Base-by-base conservation (phyloP, 768 basidiomycete species). In the Leccinum uliginosum region DNA sequence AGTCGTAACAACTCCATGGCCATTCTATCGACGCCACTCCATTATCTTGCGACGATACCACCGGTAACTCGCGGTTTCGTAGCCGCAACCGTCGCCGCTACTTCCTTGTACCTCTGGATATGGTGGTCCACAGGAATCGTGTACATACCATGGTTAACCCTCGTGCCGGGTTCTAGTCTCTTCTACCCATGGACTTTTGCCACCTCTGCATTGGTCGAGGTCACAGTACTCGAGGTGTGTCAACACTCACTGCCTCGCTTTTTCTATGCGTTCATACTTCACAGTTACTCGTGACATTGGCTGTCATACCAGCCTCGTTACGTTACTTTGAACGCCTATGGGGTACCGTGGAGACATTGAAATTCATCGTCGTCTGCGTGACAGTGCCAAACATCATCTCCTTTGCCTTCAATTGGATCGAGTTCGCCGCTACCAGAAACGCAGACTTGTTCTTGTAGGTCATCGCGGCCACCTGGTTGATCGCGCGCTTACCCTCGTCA, bases 251-350 rank as follows among this genome's bases (percentile, higher is more conserved):
- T 32, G 12, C 15, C 8, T 24, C n/a, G 3, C 15, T 26, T 49
- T 56, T 50, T 47, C 27, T 57, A 30, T 49, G 29, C 43, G n/a
- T 58, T 62, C 23, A 62, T 38, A 1, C 30, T 47, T 59, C 21
- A 9, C 56, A 98, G 96, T 82, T 98, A 60, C 64, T 89, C 51
- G 77, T 86, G 59, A 85, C 93, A 3, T 73, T 92, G 55, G 71
- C 94, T 51, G 80, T 87, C 56, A 80, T 98, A 10, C 89, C 93
- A 44, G 81, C 93, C 15, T 86, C 89, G 38, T 78, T 93, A 51
- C 85, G 90, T 59, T 98, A 98, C 71, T 77, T 99, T 52, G 97
- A 99, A 71, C 81, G 95, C 27, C 76, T 99, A 54, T 99, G 97
- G 97, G 96, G 97, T 40, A 80, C 86, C 45, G 65, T 86, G 19